Evolutionary conservation across 139 green algal species (phyloP).

Genomic region (Picochlorum sp.): DNA sequence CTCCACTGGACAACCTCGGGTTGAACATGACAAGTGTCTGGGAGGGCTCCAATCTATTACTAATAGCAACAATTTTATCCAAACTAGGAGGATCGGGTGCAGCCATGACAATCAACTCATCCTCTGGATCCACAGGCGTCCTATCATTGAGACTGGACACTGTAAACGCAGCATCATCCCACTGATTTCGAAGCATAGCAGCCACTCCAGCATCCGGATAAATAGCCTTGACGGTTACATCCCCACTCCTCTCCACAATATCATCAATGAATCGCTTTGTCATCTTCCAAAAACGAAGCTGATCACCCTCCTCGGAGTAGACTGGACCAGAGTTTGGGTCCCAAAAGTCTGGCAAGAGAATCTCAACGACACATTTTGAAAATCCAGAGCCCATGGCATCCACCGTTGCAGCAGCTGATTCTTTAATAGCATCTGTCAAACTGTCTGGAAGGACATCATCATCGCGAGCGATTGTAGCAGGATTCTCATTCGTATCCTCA

Average conservation of each 20-base stretch:
- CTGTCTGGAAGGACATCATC: constrained; percentile 68
- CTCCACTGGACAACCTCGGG: constrained; percentile 76
- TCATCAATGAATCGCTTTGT: constrained; percentile 63
- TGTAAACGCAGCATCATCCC: constrained; percentile 56
- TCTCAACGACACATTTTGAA: constrained; percentile 62
- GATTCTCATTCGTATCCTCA: not conserved
- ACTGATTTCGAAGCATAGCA: constrained; percentile 78
- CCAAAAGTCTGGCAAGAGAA: constrained; percentile 90
- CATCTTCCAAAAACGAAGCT: constrained; percentile 74
- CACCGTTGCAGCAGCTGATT: constrained; percentile 50
- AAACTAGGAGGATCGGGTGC: constrained; percentile 64
- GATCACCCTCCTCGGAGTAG: constrained; percentile 78
- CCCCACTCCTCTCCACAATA: constrained; percentile 24
- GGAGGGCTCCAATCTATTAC: not conserved
- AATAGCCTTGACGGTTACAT: constrained; percentile 29
- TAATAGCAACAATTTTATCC: constrained; percentile 1
- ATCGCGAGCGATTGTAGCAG: not conserved
- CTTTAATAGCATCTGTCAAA: constrained; percentile 54
- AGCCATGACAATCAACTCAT: constrained; percentile 77
- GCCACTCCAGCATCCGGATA: constrained; percentile 88
- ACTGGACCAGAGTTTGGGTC: constrained; percentile 60
- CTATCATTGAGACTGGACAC: constrained; percentile 69
- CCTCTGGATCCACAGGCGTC: constrained; percentile 34
- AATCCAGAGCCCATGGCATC: constrained; percentile 52
- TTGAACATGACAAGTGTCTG: constrained; percentile 83